Percentiles rank a stretch among this genome's conserved stretches.
Conservation (phyloP, 2,329 filamentous ascomycete genomes). For the Alternaria tenuissima region DNA sequence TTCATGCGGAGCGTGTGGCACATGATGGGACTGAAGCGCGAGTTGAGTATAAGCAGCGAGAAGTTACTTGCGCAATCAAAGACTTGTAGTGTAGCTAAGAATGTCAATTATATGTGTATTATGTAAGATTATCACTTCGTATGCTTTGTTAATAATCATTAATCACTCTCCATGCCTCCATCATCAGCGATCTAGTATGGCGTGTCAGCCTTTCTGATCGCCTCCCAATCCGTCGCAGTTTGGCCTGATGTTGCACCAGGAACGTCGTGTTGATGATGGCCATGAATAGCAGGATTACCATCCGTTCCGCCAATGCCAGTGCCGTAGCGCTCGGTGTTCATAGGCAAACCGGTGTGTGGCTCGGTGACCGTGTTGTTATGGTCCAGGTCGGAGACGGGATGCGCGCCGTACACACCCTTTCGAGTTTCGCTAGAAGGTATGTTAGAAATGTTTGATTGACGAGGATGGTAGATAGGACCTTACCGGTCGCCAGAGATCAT, state of each 20-base stretch:
- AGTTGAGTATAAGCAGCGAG: too few relatives aligned
- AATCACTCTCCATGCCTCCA: not conserved
- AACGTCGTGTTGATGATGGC: conserved; percentile 36
- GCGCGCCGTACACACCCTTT: conserved; percentile 29
- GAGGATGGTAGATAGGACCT: conserved; percentile 10
- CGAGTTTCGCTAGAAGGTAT: conserved; percentile 23
- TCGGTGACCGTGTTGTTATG: conserved; percentile 43
- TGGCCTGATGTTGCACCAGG: conserved; percentile 7
- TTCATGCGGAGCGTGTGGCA: too few relatives aligned
- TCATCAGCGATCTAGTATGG: conserved; percentile 26
- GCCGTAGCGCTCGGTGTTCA: conserved; percentile 52
- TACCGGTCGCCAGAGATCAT: conserved; percentile 42
- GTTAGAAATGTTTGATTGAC: conserved; percentile 3
- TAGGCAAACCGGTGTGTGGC: conserved; percentile 52
- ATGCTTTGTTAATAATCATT: not conserved
- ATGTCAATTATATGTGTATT: not conserved
- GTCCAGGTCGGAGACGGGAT: conserved; percentile 26
- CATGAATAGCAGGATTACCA: conserved; percentile 39
- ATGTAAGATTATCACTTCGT: not conserved
- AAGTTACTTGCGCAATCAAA: not conserved
- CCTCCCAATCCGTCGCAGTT: conserved; percentile 29
- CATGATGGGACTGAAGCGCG: too few relatives aligned
- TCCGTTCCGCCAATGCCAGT: conserved; percentile 50
- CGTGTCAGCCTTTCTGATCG: conserved; percentile 38
- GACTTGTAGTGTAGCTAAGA: not conserved